phyloP scores from a whole-genome alignment of 1,284 basidiomycete genomes.

The Apiotrichum montevideense region DNA sequence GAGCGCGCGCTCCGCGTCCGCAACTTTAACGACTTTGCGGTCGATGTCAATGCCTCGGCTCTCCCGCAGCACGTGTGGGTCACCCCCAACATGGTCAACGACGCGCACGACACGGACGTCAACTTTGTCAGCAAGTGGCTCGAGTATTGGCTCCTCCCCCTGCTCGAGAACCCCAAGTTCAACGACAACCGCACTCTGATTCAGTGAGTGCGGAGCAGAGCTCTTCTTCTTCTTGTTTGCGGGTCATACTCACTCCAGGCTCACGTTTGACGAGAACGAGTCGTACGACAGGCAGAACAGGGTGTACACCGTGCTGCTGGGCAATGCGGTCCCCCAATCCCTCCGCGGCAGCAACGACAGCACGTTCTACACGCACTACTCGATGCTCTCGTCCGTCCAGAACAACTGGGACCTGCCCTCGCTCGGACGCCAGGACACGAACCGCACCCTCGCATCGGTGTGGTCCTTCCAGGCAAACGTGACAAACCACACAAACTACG shows the following conservation, averaged over 20 bases:
- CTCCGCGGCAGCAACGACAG: constrained; percentile 51
- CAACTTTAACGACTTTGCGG: constrained; percentile 52
- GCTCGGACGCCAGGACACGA: constrained; percentile 56
- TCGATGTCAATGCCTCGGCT: constrained; percentile 50
- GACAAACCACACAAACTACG: constrained; percentile 29
- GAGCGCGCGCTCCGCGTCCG: constrained; percentile 53
- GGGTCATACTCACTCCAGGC: neutral
- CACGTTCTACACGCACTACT: constrained; percentile 63
- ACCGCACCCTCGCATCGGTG: constrained; percentile 44
- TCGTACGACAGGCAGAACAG: constrained; percentile 41
- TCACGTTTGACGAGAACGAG: constrained; percentile 59
- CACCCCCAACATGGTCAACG: constrained; percentile 60
- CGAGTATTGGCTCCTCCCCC: constrained; percentile 54
- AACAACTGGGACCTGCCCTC: constrained; percentile 60
- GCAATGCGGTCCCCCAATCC: constrained; percentile 52
- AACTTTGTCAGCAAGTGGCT: constrained; percentile 54
- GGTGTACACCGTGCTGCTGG: constrained; percentile 51
- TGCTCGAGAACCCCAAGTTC: constrained; percentile 52
- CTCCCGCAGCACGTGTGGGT: constrained; percentile 61
- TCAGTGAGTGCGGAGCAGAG: constrained; percentile 22
- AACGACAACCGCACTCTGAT: constrained; percentile 55
- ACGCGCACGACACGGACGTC: constrained; percentile 58
- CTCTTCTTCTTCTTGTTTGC: neutral
- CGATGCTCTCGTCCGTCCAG: constrained; percentile 56
- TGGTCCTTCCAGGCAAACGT: constrained; percentile 33